phyloP scores from a whole-genome alignment of 2,329 filamentous ascomycete species.

The Furcasterigmium furcatum region DNA sequence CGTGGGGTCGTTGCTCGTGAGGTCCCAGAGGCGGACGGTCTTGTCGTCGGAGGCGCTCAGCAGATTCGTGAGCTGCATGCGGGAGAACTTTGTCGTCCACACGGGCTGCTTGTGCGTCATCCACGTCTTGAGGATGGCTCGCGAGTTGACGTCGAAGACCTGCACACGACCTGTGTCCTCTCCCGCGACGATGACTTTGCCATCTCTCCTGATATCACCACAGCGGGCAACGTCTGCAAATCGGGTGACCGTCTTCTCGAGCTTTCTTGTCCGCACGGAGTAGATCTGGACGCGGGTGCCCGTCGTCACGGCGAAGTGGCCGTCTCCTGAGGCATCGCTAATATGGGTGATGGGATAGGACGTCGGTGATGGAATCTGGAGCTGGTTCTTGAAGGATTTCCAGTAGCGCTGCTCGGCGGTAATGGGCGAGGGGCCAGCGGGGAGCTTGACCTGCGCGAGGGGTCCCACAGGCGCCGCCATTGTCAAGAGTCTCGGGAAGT shows the following conservation, averaged over 20 bases:
- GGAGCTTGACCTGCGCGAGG: constrained; percentile 76
- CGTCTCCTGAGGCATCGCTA: constrained; percentile 59
- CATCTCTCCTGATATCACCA: constrained; percentile 85
- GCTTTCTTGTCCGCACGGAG: constrained; percentile 86
- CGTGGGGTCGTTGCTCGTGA: constrained; percentile 74
- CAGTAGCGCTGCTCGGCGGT: constrained; percentile 96
- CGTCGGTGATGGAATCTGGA: constrained; percentile 86
- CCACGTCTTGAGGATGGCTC: constrained; percentile 95
- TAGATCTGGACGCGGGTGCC: constrained; percentile 92
- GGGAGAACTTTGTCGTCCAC: constrained; percentile 90
- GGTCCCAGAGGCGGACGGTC: constrained; percentile 91
- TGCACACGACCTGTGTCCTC: constrained; percentile 91
- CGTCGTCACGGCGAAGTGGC: constrained; percentile 90
- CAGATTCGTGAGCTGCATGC: constrained; percentile 77
- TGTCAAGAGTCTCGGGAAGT: constrained; percentile 13
- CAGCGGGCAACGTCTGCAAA: constrained; percentile 90
- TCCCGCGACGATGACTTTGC: constrained; percentile 83
- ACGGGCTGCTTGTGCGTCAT: constrained; percentile 90
- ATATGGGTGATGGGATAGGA: constrained; percentile 90
- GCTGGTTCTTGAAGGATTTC: constrained; percentile 89
- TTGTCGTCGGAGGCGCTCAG: constrained; percentile 91
- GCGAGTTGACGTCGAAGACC: constrained; percentile 85
- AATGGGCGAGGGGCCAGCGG: constrained; percentile 75
- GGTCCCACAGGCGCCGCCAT: constrained; percentile 89
- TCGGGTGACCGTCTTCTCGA: constrained; percentile 89